phyloP scores from a whole-genome alignment of 441 rosid species.

The Croton setiger region DNA sequence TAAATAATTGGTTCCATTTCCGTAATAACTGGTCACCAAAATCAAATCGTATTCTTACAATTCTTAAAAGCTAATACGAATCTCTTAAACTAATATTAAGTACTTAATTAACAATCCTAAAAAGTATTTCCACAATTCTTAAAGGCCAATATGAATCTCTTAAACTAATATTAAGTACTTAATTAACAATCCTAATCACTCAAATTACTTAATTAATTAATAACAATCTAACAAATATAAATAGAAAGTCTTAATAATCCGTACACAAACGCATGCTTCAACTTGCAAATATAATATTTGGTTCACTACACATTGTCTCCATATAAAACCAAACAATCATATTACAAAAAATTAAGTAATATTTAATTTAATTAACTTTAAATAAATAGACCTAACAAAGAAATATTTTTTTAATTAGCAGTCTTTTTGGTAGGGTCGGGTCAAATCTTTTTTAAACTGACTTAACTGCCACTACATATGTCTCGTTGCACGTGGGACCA shows the following conservation, averaged over 20 bases:
- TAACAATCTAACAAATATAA: not conserved
- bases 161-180: not conserved
- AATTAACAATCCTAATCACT: not conserved
- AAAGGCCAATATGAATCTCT: too few relatives aligned
- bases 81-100: not conserved
- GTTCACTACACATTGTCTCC: constrained; percentile 30
- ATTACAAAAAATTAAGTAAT: constrained; percentile 6
- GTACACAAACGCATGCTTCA: constrained; percentile 25
- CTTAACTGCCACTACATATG: constrained; percentile 32
- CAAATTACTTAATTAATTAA: not conserved
- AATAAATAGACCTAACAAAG: not conserved
- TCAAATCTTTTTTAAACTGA: constrained; percentile 27
- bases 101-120: too few relatives aligned
- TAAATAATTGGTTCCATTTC: too few relatives aligned
- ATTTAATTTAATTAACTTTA: not conserved
- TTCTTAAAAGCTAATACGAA: too few relatives aligned
- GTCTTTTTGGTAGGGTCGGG: constrained; percentile 14
- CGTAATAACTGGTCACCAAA: too few relatives aligned
- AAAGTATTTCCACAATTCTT: too few relatives aligned
- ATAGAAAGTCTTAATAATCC: not conserved
- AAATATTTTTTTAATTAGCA: not conserved
- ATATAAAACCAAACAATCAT: constrained; percentile 16
- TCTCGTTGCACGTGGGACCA: constrained; percentile 23
- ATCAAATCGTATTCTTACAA: too few relatives aligned
- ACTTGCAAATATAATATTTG: constrained; percentile 21